Conservation (phyloP, 2,329 filamentous ascomycete species). For the Cladosporium phlei region DNA sequence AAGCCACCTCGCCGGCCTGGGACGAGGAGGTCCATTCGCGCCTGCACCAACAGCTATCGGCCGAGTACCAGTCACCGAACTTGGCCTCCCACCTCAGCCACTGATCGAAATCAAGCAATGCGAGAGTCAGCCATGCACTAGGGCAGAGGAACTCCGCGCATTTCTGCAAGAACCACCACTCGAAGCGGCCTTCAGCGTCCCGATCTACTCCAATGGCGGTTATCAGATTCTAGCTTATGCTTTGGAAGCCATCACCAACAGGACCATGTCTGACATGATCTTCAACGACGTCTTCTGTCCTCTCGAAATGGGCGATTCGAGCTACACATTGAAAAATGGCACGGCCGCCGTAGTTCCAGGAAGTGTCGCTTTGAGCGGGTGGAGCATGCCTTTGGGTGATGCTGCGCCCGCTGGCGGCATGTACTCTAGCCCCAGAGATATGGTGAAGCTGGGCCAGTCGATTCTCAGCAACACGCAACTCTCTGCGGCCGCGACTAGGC, state of each 20-base stretch:
- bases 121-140: conserved; percentile 31
- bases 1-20: conserved; percentile 44
- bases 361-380: not conserved
- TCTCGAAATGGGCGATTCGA: conserved; percentile 36
- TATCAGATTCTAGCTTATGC: conserved; percentile 43
- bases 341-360: conserved; percentile 34
- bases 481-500: conserved; percentile 35
- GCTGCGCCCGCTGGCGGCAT: conserved; percentile 34
- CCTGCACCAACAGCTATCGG: not conserved
- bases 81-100: conserved; percentile 10
- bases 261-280: conserved; percentile 38
- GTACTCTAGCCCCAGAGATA: conserved; percentile 41
- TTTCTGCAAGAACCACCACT: conserved; percentile 35
- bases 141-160: conserved; percentile 29
- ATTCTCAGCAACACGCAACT: conserved; percentile 44
- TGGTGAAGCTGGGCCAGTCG: conserved; percentile 39
- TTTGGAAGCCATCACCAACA: conserved; percentile 42
- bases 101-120: conserved; percentile 4
- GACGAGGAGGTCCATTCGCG: not conserved
- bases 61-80: not conserved
- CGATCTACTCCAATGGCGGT: conserved; percentile 48
- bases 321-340: conserved; percentile 11
- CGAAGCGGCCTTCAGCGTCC: conserved; percentile 41
- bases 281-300: conserved; percentile 38
- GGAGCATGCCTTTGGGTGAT: conserved; percentile 30